Evolutionary conservation across 2,329 filamentous ascomycete species (phyloP).

Genomic region (Colletotrichum graminicola): DNA sequence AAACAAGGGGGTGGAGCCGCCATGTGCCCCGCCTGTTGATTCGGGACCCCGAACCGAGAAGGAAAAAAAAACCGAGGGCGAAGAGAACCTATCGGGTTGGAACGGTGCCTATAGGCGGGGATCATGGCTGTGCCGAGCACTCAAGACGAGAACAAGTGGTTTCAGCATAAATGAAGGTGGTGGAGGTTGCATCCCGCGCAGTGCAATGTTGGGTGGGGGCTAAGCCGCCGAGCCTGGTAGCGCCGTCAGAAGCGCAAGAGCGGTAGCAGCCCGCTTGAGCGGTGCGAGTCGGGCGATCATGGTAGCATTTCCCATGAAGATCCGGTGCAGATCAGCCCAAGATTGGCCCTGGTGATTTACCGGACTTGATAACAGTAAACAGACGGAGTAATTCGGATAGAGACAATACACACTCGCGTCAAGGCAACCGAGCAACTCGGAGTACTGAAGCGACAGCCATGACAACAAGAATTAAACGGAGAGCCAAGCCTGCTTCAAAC

Average conservation of each 20-base stretch:
- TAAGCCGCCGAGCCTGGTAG: constrained; percentile 10
- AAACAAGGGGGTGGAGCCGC: constrained; percentile 22
- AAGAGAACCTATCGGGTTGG: constrained; percentile 30
- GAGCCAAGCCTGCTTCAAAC: constrained; percentile 17
- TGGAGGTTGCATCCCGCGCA: constrained; percentile 36
- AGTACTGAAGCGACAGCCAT: too few relatives aligned
- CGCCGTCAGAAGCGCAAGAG: background rate
- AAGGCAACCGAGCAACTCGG: background rate
- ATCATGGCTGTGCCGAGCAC: constrained; percentile 28
- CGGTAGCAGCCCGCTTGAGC: constrained; percentile 20
- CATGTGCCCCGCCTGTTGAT: background rate
- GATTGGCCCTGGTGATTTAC: background rate
- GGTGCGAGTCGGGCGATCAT: constrained; percentile 18
- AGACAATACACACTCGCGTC: background rate
- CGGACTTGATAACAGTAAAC: constrained; percentile 1
- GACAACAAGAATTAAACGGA: background rate
- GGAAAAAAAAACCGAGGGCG: constrained; percentile 4
- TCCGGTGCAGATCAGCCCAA: constrained; percentile 15
- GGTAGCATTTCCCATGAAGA: constrained; percentile 17
- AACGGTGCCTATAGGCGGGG: constrained; percentile 39
- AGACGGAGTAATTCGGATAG: background rate
- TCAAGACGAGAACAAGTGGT: constrained; percentile 36
- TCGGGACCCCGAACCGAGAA: constrained; percentile 20
- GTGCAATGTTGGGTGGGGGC: background rate
- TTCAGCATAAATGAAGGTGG: constrained; percentile 42